Base-by-base conservation (phyloP, 495 filamentous ascomycete genomes). In the Neurospora discreta region DNA sequence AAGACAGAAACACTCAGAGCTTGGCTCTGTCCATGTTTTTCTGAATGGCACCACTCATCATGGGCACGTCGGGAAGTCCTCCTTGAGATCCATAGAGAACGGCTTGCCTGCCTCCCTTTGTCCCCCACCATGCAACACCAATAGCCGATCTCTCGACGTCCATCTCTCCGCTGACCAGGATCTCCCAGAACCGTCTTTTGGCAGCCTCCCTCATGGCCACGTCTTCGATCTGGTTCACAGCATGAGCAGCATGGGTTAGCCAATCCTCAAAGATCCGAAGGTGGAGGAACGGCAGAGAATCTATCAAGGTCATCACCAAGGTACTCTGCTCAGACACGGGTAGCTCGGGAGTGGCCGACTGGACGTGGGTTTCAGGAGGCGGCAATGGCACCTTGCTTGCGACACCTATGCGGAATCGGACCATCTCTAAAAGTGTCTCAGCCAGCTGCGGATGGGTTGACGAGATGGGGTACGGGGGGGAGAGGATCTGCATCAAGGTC, bases 91-190 rank as follows among this genome's bases (percentile, higher is more conserved):
- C 76, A 15, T 73, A 79, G 58, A 82, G 68, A 5, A 85, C 78
- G 40, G 81, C 78, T 71, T 83, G 78, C 39, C 80, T 73, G 2
- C 84, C 84, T 0, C 84, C 84, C 58, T 78, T 76, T 5, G 80
- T 84, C 9, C 83, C 82, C 95, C 95, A 99, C 95, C 95, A 99
- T 15, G 89, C 88, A 38, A 96, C 90, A 71, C 90, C 95, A 65
- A 92, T 84, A 68, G 91, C 89, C 11, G 92, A 89, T 36, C 93
- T 85, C 75, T 97, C 92, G 68, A 97, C 88, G 82, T 98, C 94
- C 90, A 98, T 95, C 81, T 98, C 94, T 9, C 95, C 94, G 73
- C 86, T 88, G 33, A 89, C 90, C 52, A 98, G 73, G 2, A 93
- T 86, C 68, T 97, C 89, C 93, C 94, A 97, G 79, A 97, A 92